These are phyloP conservation scores for Nephromyces sp. DNA, from an alignment of 169 alveolate species.

Conservation along the genomic window DNA sequence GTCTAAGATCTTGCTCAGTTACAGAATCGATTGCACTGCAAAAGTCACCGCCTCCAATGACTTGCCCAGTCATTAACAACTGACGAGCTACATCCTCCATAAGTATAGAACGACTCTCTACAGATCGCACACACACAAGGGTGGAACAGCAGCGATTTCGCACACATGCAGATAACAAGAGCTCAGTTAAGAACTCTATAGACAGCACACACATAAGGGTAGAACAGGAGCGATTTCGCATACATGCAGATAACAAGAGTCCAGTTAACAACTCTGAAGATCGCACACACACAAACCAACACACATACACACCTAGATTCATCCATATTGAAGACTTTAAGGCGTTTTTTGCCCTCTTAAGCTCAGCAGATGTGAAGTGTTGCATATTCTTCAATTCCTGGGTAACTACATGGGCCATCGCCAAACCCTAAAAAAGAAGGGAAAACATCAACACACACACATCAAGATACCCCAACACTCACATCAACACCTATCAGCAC, in stretches of 20 bases:
- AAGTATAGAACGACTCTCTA: constrained; percentile 17
- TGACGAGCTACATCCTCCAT: constrained; percentile 36
- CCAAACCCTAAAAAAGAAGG: neutral
- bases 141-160: no score
- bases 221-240: no score
- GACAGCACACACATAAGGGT: no score
- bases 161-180: no score
- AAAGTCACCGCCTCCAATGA: constrained; percentile 7
- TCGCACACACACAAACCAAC: no score
- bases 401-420: constrained; percentile 1
- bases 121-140: no score
- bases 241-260: no score
- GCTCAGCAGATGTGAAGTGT: constrained; percentile 5
- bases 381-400: constrained; percentile 11
- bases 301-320: no score
- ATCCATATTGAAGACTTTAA: constrained; percentile 19
- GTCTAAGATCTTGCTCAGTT: constrained; percentile 3
- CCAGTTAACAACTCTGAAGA: no score
- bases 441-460: neutral
- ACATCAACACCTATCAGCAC: neutral
- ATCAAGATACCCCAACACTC: neutral
- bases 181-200: no score
- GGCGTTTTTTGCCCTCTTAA: constrained; percentile 21
- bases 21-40: constrained; percentile 21
- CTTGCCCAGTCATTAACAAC: constrained; percentile 29